phyloP scores from a whole-genome alignment of 176 grass and related monocot species.

The Musa itinerans region DNA sequence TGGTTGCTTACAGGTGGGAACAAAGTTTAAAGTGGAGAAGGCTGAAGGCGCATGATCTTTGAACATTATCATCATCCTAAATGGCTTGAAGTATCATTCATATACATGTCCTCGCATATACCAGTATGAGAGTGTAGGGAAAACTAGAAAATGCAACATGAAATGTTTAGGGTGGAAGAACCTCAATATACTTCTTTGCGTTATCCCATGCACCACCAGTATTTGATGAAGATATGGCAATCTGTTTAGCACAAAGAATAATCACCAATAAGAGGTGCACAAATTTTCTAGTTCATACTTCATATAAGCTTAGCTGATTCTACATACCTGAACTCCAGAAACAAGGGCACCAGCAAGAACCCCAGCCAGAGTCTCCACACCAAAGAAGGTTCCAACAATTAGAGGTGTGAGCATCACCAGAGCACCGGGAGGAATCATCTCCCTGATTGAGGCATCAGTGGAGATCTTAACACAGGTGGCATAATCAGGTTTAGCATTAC shows the following conservation, averaged over 20 bases:
- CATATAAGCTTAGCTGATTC: too few species aligned
- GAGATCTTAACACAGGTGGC: too few species aligned
- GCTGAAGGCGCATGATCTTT: too few species aligned
- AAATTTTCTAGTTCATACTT: neutral
- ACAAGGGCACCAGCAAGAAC: conserved; percentile 38
- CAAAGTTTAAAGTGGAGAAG: too few species aligned
- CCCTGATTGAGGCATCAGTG: too few species aligned
- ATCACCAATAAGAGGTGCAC: neutral
- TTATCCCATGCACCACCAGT: conserved; percentile 25
- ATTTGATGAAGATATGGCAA: conserved; percentile 34
- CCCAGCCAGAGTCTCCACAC: conserved; percentile 33
- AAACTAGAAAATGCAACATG: neutral
- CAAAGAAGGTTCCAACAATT: conserved; percentile 21
- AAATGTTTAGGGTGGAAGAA: neutral
- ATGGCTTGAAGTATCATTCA: too few species aligned
- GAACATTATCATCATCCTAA: too few species aligned
- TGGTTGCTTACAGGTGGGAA: too few species aligned
- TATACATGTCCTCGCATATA: too few species aligned
- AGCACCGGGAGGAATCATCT: too few species aligned
- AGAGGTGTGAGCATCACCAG: too few species aligned
- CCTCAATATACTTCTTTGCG: conserved; percentile 52
- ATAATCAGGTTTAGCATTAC: too few species aligned
- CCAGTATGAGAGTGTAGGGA: neutral
- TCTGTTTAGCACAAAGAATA: conserved; percentile 1
- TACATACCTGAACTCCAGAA: conserved; percentile 23